Evolutionary conservation across 768 basidiomycete genomes (phyloP).

Genomic region (Suillus alpinus): DNA sequence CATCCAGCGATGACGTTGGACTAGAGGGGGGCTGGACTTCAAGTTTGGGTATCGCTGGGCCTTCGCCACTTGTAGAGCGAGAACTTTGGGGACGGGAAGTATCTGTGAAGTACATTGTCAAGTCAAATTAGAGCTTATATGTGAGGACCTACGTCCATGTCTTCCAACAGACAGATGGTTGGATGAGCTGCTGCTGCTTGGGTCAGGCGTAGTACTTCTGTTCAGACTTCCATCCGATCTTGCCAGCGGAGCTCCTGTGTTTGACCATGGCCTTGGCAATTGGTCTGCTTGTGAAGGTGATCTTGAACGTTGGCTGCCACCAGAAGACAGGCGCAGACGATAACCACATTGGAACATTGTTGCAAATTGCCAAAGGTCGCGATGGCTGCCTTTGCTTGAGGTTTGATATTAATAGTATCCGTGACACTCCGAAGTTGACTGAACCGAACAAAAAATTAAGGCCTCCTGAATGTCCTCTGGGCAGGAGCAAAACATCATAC

Average conservation of each 20-base stretch:
- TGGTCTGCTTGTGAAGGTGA: too few relatives aligned
- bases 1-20: neutral
- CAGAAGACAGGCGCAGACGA: too few relatives aligned
- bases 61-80: neutral
- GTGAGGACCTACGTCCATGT: neutral
- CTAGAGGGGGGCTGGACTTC: neutral
- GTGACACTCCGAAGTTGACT: too few relatives aligned
- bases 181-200: neutral
- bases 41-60: neutral
- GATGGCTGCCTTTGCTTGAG: too few relatives aligned
- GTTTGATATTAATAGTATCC: too few relatives aligned
- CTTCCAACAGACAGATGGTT: neutral
- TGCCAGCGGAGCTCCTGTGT: neutral
- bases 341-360: too few relatives aligned
- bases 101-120: neutral
- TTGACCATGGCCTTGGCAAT: too few relatives aligned
- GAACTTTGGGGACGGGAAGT: neutral
- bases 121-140: too few relatives aligned
- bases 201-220: neutral
- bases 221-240: neutral
- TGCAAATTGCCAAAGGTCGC: too few relatives aligned
- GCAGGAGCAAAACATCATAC: neutral
- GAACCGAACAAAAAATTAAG: neutral
- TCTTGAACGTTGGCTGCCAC: too few relatives aligned
- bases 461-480: neutral